phyloP scores from a whole-genome alignment of 768 basidiomycete genomes.

The Lepiota brunneoincarnata region DNA sequence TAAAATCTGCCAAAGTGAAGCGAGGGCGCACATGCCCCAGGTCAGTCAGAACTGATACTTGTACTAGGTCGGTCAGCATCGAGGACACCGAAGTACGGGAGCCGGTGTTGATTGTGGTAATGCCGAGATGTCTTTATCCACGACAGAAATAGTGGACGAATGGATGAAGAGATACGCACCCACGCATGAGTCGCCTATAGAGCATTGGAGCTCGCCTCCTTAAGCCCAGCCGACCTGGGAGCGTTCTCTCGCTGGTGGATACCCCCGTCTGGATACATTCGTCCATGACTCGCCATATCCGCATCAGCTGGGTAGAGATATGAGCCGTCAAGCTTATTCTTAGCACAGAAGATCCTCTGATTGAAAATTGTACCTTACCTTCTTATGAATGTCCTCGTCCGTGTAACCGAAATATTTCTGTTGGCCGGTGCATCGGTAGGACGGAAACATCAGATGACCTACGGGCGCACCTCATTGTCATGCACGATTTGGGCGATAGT shows the following conservation, averaged over 20 bases:
- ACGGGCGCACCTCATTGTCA: conserved; percentile 68
- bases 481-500: conserved; percentile 93
- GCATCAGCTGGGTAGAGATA: conserved; percentile 42
- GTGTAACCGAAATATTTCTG: conserved; percentile 69
- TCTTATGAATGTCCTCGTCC: conserved; percentile 70
- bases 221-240: conserved; percentile 83
- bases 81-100: neutral
- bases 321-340: neutral
- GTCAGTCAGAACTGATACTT: neutral
- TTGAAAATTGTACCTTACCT: conserved; percentile 38
- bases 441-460: neutral
- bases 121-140: neutral
- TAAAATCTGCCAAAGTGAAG: conserved; percentile 35
- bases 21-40: too few relatives aligned
- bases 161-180: conserved; percentile 39
- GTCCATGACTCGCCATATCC: conserved; percentile 93
- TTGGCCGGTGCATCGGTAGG: neutral
- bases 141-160: neutral
- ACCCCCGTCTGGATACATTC: conserved; percentile 87
- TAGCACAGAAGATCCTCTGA: neutral
- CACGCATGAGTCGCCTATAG: conserved; percentile 88
- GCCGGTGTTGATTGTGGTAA: neutral
- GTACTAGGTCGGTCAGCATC: neutral
- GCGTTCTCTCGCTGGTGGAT: conserved; percentile 68
- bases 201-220: conserved; percentile 84